Evolutionary conservation across 805 yeast genomes (phyloP).

Genomic region (Kuraishia hungarica): DNA sequence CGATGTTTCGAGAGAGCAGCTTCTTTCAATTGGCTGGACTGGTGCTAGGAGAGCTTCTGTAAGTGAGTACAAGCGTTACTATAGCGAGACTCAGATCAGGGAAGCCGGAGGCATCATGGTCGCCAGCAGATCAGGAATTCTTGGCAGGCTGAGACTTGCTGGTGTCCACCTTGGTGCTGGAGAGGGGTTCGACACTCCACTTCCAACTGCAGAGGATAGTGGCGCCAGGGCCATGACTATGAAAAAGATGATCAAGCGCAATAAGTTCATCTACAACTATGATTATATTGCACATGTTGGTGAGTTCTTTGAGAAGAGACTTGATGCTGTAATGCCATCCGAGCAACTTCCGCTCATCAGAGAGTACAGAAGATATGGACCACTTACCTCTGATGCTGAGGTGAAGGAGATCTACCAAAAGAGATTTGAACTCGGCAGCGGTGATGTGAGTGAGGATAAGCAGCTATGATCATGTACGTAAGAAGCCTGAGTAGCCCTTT

Average conservation of each 20-base stretch:
- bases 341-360: constrained; percentile 38
- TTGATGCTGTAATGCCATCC: constrained; percentile 25
- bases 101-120: constrained; percentile 67
- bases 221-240: constrained; percentile 26
- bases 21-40: constrained; percentile 85
- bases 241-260: constrained; percentile 22
- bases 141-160: constrained; percentile 45
- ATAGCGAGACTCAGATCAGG: constrained; percentile 55
- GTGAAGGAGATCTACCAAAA: constrained; percentile 28
- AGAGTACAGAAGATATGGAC: constrained; percentile 61
- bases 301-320: constrained; percentile 31
- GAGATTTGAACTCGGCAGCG: constrained; percentile 28
- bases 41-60: constrained; percentile 70
- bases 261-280: constrained; percentile 46
- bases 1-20: constrained; percentile 36
- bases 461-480: not conserved
- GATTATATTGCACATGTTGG: constrained; percentile 48
- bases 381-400: constrained; percentile 36
- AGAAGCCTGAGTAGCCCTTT: not conserved
- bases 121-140: constrained; percentile 68
- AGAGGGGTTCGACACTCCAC: constrained; percentile 68
- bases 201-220: constrained; percentile 31
- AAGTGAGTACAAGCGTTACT: constrained; percentile 62
- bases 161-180: constrained; percentile 62
- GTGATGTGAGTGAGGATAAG: constrained; percentile 6